Evolutionary conservation across 768 basidiomycete species (phyloP), one percentile per base, ranked within the genome.

Genomic region (Leccinum variicolor): DNA sequence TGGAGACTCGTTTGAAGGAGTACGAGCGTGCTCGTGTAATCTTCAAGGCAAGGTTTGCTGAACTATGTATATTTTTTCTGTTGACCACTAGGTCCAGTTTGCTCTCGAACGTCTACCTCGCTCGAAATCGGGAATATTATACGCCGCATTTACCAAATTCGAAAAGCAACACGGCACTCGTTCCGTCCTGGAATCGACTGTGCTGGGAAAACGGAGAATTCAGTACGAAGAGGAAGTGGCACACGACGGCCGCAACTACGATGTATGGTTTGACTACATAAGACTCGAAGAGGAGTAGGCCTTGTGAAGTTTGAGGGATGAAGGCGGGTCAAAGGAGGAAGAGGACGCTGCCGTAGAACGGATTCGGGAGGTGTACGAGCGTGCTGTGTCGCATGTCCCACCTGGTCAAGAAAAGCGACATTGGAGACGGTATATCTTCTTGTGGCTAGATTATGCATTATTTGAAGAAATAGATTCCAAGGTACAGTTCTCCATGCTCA

Each of bases 261-360:
- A 98, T 71, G 88, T 90, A 0, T 99, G 97, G 97, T 98, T 99
- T 68, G 97, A 98, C 67, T 96, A 96, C 64, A 84, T 93, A 21
- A 82, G 95, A 17, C 71, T 99, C 33, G 97, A 98, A 69, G 97
- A 98, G 73, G 90, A 86, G n/a, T n/a, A n/a, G 23, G 92, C 94
- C 0, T 83, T 85, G 64, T 76, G 82, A 33, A 87, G 92, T 58
- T 77, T 92, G 25, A 83, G 77, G 62, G 88, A 88, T 14, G 89
- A 91, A 61, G 92, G 89, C 2, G 82, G 81, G 6, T 86, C 87
- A 2, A 75, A 78, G 8, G 89, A 89, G 55, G 90, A 92, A 68
- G 77, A 86, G 52, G 81, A 87, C 46, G 76, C 79, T 21, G 82
- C 86, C 2, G 65, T 78, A 2, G 79, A 76, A 25, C 81, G 92